A percentile compares a stretch with the other conserved stretches of the same genome.
Evolutionary conservation across 1,284 basidiomycete species (phyloP).

Genomic region (Ceratobasidium sp.): DNA sequence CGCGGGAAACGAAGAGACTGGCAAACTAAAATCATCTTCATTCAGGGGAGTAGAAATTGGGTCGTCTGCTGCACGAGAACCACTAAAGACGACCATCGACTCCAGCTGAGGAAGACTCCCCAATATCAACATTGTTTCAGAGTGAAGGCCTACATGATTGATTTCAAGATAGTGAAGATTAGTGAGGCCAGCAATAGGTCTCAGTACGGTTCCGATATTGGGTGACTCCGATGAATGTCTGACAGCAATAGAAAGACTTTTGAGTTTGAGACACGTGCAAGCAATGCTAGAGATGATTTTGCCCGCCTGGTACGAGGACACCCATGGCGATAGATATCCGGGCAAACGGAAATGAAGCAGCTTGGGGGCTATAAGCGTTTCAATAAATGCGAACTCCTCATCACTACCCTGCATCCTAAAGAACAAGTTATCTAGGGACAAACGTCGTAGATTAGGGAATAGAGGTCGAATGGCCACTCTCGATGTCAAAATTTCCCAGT

Average conservation of each 20-base stretch:
- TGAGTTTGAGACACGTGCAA: not conserved
- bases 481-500: not conserved
- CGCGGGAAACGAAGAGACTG: not conserved
- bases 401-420: not conserved
- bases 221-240: not conserved
- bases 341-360: not conserved
- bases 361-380: not conserved
- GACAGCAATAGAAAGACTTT: not conserved
- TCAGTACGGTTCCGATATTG: not conserved
- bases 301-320: not conserved
- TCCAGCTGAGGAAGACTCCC: not conserved
- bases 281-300: not conserved
- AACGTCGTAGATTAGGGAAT: not conserved
- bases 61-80: not conserved
- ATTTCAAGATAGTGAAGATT: not conserved
- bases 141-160: not conserved
- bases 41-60: not conserved
- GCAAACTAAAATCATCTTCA: not conserved
- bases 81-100: not conserved
- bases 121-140: not conserved
- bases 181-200: not conserved
- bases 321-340: not conserved
- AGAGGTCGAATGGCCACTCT: not conserved
- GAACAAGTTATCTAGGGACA: not conserved
- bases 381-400: not conserved